These are phyloP conservation scores for Phytopythium delawarense DNA, from an alignment of 352 stramenopile genomes.

Conservation along the genomic window DNA sequence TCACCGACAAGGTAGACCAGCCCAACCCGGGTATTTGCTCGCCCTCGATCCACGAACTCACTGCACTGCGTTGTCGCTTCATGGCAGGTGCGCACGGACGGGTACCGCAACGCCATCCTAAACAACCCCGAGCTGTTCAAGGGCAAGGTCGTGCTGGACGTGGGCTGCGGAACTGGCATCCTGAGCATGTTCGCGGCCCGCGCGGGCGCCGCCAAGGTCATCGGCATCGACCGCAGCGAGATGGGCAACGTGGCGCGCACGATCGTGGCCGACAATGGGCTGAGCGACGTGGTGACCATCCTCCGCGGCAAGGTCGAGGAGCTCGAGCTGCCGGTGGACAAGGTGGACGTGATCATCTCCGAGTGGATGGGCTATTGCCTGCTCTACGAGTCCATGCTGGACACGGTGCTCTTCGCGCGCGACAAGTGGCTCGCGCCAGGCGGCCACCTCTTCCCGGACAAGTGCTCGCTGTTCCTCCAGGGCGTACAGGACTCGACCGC, in stretches of 20 bases:
- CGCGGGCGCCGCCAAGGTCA: slow-evolving; percentile 88
- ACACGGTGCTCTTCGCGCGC: slow-evolving; percentile 94
- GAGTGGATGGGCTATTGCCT: slow-evolving; percentile 99
- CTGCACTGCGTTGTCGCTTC: not conserved
- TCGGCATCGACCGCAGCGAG: slow-evolving; percentile 93
- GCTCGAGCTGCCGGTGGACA: slow-evolving; percentile 90
- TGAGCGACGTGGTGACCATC: slow-evolving; percentile 90
- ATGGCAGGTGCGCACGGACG: slow-evolving; percentile 88
- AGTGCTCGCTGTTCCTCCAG: slow-evolving; percentile 94
- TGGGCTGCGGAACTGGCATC: slow-evolving; percentile 97
- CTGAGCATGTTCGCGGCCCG: slow-evolving; percentile 97
- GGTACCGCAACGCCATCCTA: slow-evolving; percentile 97
- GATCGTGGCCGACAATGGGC: slow-evolving; percentile 95
- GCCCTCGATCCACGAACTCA: not conserved
- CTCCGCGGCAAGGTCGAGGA: slow-evolving; percentile 95
- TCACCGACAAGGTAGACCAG: slow-evolving; percentile 40
- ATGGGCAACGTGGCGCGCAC: slow-evolving; percentile 93
- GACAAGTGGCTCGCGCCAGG: slow-evolving; percentile 95
- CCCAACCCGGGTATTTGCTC: too few relatives aligned
- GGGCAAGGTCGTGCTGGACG: slow-evolving; percentile 96
- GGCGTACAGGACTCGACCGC: slow-evolving; percentile 63
- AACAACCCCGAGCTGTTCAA: slow-evolving; percentile 97
- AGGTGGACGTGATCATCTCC: slow-evolving; percentile 97
- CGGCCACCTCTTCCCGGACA: slow-evolving; percentile 97
- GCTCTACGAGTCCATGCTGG: slow-evolving; percentile 98